Conservation (phyloP, 1,284 basidiomycete species). For the Apiotrichum veenhuisii region DNA sequence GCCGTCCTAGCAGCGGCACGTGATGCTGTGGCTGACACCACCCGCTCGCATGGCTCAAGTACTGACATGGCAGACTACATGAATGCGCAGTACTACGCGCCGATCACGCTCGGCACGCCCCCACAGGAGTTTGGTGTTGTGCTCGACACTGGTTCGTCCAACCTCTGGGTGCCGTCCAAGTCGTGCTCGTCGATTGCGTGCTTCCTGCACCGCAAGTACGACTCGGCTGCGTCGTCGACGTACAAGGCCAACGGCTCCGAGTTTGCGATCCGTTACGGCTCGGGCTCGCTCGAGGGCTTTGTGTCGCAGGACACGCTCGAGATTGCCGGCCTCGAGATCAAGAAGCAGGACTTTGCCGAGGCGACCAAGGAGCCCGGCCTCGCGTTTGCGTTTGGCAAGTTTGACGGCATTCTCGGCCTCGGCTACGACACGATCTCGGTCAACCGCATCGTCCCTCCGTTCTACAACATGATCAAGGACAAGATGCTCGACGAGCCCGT, state of each 20-base stretch:
- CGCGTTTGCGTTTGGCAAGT: slow-evolving; percentile 91
- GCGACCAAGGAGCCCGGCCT: slow-evolving; percentile 95
- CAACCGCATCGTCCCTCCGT: slow-evolving; percentile 88
- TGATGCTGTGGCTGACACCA: too few species aligned
- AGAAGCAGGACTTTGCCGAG: slow-evolving; percentile 87
- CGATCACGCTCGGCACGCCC: slow-evolving; percentile 67
- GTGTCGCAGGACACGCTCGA: slow-evolving; percentile 79
- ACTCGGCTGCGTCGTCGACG: slow-evolving; percentile 74
- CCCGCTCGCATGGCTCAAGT: too few species aligned
- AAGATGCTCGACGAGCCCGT: slow-evolving; percentile 76
- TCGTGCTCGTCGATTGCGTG: slow-evolving; percentile 94
- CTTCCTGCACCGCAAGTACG: slow-evolving; percentile 90
- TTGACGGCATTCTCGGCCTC: slow-evolving; percentile 94
- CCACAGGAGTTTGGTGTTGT: slow-evolving; percentile 53
- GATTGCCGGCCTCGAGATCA: slow-evolving; percentile 81
- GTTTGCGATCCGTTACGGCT: slow-evolving; percentile 94
- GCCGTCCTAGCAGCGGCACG: too few species aligned
- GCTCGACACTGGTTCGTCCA: slow-evolving; percentile 68
- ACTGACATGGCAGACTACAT: slow-evolving; percentile 67
- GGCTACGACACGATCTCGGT: slow-evolving; percentile 92
- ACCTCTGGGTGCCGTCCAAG: slow-evolving; percentile 65
- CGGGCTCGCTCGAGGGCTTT: slow-evolving; percentile 94
- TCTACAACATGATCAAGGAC: slow-evolving; percentile 90
- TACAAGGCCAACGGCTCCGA: slow-evolving; percentile 88
- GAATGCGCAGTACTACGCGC: slow-evolving; percentile 96